Percentiles rank a stretch among this genome's conserved stretches.
Conservation (phyloP, 352 stramenopile species). For the Globisporangium nagaii region DNA sequence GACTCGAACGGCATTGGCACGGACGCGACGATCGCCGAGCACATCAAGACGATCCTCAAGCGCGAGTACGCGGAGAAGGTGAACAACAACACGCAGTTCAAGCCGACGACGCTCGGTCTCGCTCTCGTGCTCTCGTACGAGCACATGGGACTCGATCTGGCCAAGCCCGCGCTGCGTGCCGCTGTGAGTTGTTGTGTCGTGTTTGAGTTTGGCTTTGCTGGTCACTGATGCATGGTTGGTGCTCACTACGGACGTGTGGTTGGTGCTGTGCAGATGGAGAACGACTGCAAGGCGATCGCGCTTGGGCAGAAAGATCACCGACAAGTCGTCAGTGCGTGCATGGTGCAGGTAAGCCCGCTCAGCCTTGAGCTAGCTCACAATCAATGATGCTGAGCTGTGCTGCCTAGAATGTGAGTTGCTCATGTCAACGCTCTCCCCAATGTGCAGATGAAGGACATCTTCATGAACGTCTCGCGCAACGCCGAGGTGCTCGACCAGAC, state of each 20-base stretch:
- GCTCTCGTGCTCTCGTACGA: conserved; percentile 91
- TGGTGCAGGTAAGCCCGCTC: conserved; percentile 73
- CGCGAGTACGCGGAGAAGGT: conserved; percentile 96
- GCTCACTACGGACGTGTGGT: background rate
- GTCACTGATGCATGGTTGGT: background rate
- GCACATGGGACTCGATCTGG: conserved; percentile 94
- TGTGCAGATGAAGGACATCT: conserved; percentile 72
- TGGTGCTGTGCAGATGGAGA: conserved; percentile 78
- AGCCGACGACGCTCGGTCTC: conserved; percentile 87
- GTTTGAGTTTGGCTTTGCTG: background rate
- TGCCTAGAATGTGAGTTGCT: too few species aligned
- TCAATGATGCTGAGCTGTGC: too few species aligned
- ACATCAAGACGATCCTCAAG: conserved; percentile 99
- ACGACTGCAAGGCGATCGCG: conserved; percentile 86
- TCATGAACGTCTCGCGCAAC: conserved; percentile 63
- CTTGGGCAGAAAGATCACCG: conserved; percentile 70
- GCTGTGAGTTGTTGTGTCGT: conserved; percentile 33
- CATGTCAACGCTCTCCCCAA: too few species aligned
- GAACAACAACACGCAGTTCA: conserved; percentile 91
- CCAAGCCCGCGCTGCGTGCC: conserved; percentile 92
- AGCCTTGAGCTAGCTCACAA: conserved; percentile 23
- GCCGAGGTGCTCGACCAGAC: conserved; percentile 87
- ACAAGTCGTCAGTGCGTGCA: conserved; percentile 74
- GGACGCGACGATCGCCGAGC: conserved; percentile 94
- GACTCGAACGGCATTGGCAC: conserved; percentile 94